Base-by-base conservation (phyloP, 2,329 filamentous ascomycete species). In the Parastagonospora nodorum region DNA sequence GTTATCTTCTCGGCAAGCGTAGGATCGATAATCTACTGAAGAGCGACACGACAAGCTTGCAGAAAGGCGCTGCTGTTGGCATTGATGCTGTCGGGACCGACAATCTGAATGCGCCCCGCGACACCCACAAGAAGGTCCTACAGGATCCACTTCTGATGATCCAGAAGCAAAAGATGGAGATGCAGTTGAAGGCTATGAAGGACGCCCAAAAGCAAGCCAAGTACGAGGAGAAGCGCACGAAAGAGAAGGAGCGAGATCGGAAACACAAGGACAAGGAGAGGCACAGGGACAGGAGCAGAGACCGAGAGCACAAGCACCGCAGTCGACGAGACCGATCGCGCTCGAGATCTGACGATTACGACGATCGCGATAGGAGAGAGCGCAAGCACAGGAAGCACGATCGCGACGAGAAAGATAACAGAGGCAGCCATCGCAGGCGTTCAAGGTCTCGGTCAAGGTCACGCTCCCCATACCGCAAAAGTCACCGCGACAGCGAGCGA, bases 111-210 rank as follows among this genome's bases (percentile, higher is more conserved):
- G 89, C 84, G 3, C 80, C 86, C 12, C 82, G 90, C 57, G 94
- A 99, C 72, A 92, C 87, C 0, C 88, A 90, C 28, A 76, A 85
- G 41, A 99, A 99, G 77, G 87, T 97, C 40, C 82, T 92, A 57
- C 89, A 95, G 59, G 94, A 99, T 69, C 94, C 94, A 0, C 81
- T 99, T 65, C 78, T 97, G 30, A 90, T 92, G 19, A 97, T 99
- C 72, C 96, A 96, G 80, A 89, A 87, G 70, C 88, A 95, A 69
- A 92, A 97, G 71, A 68, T 74, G 67, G 69, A 73, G 53, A 64
- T 71, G 64, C 67, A 89, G 66, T 71, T 95, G 29, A 79, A 94
- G 24, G 82, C 83, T 0, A 80, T 82, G 8, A 85, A 86, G 58
- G 78, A 81, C 48, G 79, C 77, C n/a, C 75, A 71, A 68, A 72